Base-by-base conservation (phyloP, 345 rosid genomes). In the Leavenworthia alabamica region DNA sequence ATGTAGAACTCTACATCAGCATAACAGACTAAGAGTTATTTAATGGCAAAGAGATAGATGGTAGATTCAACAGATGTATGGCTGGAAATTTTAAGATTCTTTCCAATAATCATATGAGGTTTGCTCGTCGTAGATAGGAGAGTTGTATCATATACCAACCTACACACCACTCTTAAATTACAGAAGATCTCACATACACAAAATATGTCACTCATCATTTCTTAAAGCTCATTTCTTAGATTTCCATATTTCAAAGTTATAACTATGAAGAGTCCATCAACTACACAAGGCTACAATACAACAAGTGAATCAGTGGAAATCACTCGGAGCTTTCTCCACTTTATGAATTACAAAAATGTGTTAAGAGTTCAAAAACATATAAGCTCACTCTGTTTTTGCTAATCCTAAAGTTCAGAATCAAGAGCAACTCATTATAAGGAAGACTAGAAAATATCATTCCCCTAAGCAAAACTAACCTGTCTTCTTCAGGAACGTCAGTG, bases 401-500 rank as follows among this genome's bases (percentile, higher is more conserved):
- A 55, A 3, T 23, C 24, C 8, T 28, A 12, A 23, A 20, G n/a
- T 22, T 31, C 12, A 42, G 46, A 68, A 68, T 27, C 55, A 60
- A 46, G 40, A 35, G 41, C 36, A 31, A 51, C 5, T 39, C 53
- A 24, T 45, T 27, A 27, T 5, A 35, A 0, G n/a, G 0, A 20
- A 33, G 28, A 24, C 14, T 0, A 39, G 4, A 11, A 47, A 10
- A 40, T 9, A 57, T 5, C 0, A 33, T 22, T 7, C 3, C 0
- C 7, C 4, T 7, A 46, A 4, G 51, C 13, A 28, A 40, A 33
- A 64, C 86, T 23, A 62, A 93, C 97, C 97, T 86, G 71, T 89
- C 97, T 47, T 93, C 99, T 64, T 82, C 96, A 13, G 99, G 97
- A 57, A 93, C 75, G 67, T 90, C 97, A 5, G 83, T 74, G 54